These are phyloP conservation scores for Phialophora expanda DNA, from an alignment of 2,329 filamentous ascomycete genomes.

Conservation along the genomic window DNA sequence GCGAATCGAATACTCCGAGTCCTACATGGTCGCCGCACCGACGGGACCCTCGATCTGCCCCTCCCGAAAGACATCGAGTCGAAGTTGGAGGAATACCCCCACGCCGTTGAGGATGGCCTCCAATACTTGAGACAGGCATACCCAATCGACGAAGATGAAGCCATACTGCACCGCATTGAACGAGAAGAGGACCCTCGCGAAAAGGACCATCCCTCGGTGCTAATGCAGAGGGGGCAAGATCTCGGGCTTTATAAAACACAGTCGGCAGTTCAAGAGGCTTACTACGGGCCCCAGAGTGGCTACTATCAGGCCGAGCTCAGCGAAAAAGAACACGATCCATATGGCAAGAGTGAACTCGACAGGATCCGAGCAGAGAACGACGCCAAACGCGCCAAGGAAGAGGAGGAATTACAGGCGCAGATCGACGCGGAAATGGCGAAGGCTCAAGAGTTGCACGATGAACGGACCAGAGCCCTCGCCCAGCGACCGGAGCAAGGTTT, in stretches of 20 bases:
- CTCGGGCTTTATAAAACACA: conserved; percentile 44
- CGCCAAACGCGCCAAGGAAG: conserved; percentile 48
- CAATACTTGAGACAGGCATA: conserved; percentile 51
- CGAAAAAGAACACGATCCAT: conserved; percentile 48
- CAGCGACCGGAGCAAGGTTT: conserved; percentile 37
- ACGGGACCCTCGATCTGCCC: conserved; percentile 53
- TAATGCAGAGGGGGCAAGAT: conserved; percentile 45
- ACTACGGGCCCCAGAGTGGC: conserved; percentile 46
- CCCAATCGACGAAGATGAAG: conserved; percentile 55
- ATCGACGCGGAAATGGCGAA: conserved; percentile 60
- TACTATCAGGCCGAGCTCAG: conserved; percentile 49
- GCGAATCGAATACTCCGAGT: conserved; percentile 43
- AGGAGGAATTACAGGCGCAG: conserved; percentile 55
- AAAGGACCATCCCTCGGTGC: conserved; percentile 37
- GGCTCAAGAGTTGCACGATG: conserved; percentile 44
- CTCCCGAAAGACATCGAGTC: conserved; percentile 49
- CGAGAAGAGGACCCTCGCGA: conserved; percentile 38
- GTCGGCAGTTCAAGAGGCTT: conserved; percentile 1
- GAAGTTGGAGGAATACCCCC: conserved; percentile 39
- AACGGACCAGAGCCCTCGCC: conserved; percentile 41
- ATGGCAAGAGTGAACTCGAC: conserved; percentile 51
- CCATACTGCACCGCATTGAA: conserved; percentile 52
- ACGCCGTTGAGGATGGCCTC: conserved; percentile 46
- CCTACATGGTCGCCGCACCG: conserved; percentile 51
- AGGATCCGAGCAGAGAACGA: conserved; percentile 50